Base-by-base conservation (phyloP, 805 yeast species). In the Blastobotrys terrestris region DNA sequence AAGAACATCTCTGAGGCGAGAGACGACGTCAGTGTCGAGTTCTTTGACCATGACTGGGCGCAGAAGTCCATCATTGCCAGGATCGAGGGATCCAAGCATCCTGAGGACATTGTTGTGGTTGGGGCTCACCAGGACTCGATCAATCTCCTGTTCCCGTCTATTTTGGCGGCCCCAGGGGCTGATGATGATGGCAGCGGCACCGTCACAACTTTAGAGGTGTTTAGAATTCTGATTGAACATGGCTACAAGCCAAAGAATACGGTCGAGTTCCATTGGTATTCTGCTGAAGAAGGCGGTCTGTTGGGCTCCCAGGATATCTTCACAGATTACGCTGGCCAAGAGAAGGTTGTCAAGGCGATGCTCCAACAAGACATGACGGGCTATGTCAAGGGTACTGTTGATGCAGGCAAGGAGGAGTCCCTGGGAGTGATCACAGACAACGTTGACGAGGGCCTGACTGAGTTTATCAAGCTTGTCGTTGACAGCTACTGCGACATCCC, bases 311-410 rank as follows among this genome's bases (percentile, higher is more conserved):
- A 81, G 57, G 96, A 87, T 56, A 79, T 92, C 8, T 87, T 87
- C 67, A 68, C 78, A 7, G 67, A 70, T 21, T 86, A 86, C 63
- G 64, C 70, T 8, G 60, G 65, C 15, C 61, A 72, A n/a, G 71
- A 72, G 31, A 71, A 70, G 46, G 71, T 76, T 5, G 89, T 92
- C 19, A 77, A 82, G 31, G 90, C 91, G 3, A 85, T 90, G 94
- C 72, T 92, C 41, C 97, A 92, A 69, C 95, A 89, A 66, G 99
- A 92, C 66, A 91, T 91, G 96, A 86, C 96, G 2, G 97, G 96
- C 0, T 88, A 75, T 63, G 78, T 84, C 2, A 72, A 74, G 35
- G 77, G 75, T 43, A 71, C 83, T 42, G 63, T 69, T 41, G 79
- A 75, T 57, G 69, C 58, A 26, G 84, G 77, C 53, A 71, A 65